Evolutionary conservation across 1,284 basidiomycete genomes (phyloP), one percentile per base, ranked within the genome.

Genomic region (Ganoderma resinaceum): DNA sequence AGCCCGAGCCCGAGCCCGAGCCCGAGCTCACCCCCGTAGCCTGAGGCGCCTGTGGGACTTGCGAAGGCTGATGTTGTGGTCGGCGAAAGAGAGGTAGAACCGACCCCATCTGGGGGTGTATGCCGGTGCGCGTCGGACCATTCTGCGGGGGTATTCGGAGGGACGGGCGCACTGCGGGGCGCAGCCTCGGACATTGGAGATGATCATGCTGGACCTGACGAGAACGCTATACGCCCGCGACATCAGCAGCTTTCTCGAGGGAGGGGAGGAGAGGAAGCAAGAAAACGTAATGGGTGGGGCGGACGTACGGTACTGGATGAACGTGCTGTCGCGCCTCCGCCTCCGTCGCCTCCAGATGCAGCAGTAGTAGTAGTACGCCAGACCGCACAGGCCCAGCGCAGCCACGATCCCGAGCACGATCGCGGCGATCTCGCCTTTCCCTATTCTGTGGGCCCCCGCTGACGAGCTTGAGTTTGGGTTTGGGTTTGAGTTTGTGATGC

Each of bases 401-500:
- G 52, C 46, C 2, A 66, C 43, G 31, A 31, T 43, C 26, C 62
- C 64, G n/a, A 68, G 52, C 18, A 57, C 63, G 18, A 70, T 64
- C 26, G 66, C 68, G 1, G 66, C 68, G 55, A 70, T 61, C 23
- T 62, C 68, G 12, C 71, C 71, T 12, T 60, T 35, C 26, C 35
- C 68, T 8, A 53, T 53, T 14, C 43, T 1, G n/a, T 23, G 43
- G n/a, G n/a, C n/a, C n/a, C n/a, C n/a, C 3, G n/a, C 43, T 8
- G 43, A 16, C 42, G 40, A 11, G 0, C 40, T 9, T 16, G 58
- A 16, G 0, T 8, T 23, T 11, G 33, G 9, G 0, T 52, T 9
- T 23, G 58, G 11, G 6, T 8, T 46, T 23, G 43, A 3, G n/a
- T 46, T n/a, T 7, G 4, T n/a, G n/a, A n/a, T 16, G n/a, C n/a